These are phyloP conservation scores for Asterophora lycoperdoides DNA, from an alignment of 768 basidiomycete species.

Conservation along the genomic window DNA sequence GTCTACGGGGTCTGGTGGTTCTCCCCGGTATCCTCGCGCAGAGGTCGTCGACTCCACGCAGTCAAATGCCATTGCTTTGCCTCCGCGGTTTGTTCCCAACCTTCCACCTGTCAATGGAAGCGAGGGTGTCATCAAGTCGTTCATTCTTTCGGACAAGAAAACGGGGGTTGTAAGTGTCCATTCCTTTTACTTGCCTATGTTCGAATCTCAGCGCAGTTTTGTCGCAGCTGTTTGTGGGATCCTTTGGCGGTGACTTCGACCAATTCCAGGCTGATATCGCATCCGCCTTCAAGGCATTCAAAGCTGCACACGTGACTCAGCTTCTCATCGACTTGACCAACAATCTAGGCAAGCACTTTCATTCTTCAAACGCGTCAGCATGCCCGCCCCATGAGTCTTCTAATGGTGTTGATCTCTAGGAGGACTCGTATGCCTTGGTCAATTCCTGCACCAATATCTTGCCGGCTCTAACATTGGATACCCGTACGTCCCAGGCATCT, in stretches of 20 bases:
- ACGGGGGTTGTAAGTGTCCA: conserved; percentile 51
- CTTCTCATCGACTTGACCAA: conserved; percentile 57
- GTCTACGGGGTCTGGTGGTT: conserved; percentile 1
- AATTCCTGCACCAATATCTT: conserved; percentile 56
- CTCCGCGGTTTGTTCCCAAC: conserved; percentile 43
- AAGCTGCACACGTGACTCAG: conserved; percentile 43
- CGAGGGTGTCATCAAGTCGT: conserved; percentile 51
- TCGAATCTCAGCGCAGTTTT: background rate
- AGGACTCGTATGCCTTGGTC: conserved; percentile 58
- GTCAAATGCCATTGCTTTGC: conserved; percentile 40
- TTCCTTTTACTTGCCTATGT: background rate
- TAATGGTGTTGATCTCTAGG: conserved; percentile 28
- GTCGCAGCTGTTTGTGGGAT: conserved; percentile 58
- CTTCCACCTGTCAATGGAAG: conserved; percentile 42
- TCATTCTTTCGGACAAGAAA: conserved; percentile 48
- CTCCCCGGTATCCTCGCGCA: conserved; percentile 24
- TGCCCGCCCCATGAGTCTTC: too few species aligned
- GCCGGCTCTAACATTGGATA: conserved; percentile 46
- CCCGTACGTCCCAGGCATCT: conserved; percentile 34
- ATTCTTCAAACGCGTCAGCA: background rate
- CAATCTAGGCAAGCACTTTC: conserved; percentile 47
- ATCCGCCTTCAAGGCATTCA: conserved; percentile 41
- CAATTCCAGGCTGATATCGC: conserved; percentile 50
- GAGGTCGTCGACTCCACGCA: conserved; percentile 41
- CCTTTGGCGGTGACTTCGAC: conserved; percentile 48